Evolutionary conservation across 1,139 yeast species (phyloP).

Genomic region (Pichia kudriavzevii): DNA sequence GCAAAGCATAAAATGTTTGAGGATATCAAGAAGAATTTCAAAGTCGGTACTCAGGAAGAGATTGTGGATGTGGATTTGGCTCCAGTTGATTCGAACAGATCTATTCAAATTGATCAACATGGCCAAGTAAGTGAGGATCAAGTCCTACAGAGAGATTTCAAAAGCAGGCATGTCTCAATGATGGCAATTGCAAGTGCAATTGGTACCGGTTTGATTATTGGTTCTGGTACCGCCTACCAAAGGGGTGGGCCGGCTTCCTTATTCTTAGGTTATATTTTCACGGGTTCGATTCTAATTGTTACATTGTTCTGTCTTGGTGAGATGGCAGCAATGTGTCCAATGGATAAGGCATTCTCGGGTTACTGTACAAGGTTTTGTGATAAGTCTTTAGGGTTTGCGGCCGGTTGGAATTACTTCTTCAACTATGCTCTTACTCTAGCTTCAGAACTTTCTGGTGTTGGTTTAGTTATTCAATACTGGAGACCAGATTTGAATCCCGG

Average conservation of each 20-base stretch:
- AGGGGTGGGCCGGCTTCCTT: slow-evolving; percentile 46
- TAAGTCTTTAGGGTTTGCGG: slow-evolving; percentile 67
- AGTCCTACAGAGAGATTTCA: slow-evolving; percentile 14
- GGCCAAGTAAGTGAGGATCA: slow-evolving; percentile 5
- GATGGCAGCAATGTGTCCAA: slow-evolving; percentile 49
- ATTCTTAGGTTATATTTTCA: slow-evolving; percentile 36
- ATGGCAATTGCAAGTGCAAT: slow-evolving; percentile 31
- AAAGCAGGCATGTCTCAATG: slow-evolving; percentile 40
- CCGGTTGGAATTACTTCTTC: slow-evolving; percentile 59
- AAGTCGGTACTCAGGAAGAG: too few species aligned
- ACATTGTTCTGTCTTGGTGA: slow-evolving; percentile 46
- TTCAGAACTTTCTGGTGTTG: slow-evolving; percentile 52
- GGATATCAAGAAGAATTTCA: too few species aligned
- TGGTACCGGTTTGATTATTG: slow-evolving; percentile 46
- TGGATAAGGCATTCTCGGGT: slow-evolving; percentile 65
- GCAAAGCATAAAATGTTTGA: too few species aligned
- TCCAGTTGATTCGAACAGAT: slow-evolving; percentile 3
- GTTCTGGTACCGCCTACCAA: slow-evolving; percentile 41
- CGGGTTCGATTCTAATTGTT: slow-evolving; percentile 41
- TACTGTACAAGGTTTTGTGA: slow-evolving; percentile 63
- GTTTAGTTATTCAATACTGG: slow-evolving; percentile 59
- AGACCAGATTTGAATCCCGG: slow-evolving; percentile 45
- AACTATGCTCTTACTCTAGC: slow-evolving; percentile 62
- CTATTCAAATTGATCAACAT: slow-evolving; percentile 10
- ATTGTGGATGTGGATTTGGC: too few species aligned